phyloP scores from a whole-genome alignment of 805 yeast species.

The Candida rishiriensis region DNA sequence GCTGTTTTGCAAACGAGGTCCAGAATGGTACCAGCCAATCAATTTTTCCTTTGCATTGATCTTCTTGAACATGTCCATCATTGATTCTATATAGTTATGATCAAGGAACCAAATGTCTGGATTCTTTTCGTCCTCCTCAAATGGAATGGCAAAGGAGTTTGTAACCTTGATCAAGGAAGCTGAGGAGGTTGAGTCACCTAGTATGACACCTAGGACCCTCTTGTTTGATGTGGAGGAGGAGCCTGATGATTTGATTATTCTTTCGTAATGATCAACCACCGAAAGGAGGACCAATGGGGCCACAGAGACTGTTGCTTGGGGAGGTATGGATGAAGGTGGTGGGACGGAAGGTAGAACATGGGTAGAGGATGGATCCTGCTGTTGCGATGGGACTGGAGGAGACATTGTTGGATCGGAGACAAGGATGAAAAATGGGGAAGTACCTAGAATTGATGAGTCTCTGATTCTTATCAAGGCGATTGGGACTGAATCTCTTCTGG shows the following conservation, averaged over 20 bases:
- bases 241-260: constrained; percentile 50
- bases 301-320: constrained; percentile 60
- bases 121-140: constrained; percentile 92
- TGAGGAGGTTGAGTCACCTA: constrained; percentile 68
- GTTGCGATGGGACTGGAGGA: not conserved
- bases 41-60: constrained; percentile 95
- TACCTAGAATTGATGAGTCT: not conserved
- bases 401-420: not conserved
- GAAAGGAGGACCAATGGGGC: constrained; percentile 94
- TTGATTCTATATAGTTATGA: constrained; percentile 90
- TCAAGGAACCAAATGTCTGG: constrained; percentile 95
- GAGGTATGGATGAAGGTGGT: constrained; percentile 5
- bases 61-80: constrained; percentile 97
- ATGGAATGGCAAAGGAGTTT: constrained; percentile 95
- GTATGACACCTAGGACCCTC: constrained; percentile 89
- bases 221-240: constrained; percentile 38
- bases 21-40: constrained; percentile 99
- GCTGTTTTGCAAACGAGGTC: constrained; percentile 84
- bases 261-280: constrained; percentile 91
- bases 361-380: not conserved
- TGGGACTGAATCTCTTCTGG: not conserved
- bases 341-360: not conserved
- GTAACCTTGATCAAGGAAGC: constrained; percentile 60
- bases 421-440: not conserved
- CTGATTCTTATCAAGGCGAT: not conserved